Conservation (phyloP, 2,329 filamentous ascomycete genomes). For the Colletotrichum liaoningense region DNA sequence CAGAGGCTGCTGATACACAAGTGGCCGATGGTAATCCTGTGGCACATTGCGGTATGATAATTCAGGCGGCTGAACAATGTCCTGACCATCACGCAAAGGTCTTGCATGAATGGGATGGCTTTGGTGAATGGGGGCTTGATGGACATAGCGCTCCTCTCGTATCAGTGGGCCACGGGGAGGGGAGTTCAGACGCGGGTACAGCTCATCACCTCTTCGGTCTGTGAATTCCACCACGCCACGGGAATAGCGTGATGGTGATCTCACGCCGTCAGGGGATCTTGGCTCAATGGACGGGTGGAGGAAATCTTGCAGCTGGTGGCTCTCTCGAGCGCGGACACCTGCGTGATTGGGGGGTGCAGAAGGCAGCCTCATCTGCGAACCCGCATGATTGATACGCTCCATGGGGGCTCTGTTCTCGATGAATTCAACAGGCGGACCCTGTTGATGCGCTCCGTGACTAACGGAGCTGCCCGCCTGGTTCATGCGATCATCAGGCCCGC, state of each 20-base stretch:
- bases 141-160: background rate
- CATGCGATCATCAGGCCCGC: background rate
- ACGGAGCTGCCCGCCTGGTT: conserved; percentile 21
- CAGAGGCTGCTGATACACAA: conserved; percentile 37
- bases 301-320: conserved; percentile 52
- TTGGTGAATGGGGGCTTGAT: conserved; percentile 6
- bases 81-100: background rate
- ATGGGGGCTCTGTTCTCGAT: conserved; percentile 12
- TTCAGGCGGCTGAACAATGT: background rate
- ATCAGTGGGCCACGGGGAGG: conserved; percentile 5
- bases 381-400: conserved; percentile 36
- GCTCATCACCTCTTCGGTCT: conserved; percentile 21
- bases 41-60: conserved; percentile 13
- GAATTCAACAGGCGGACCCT: conserved; percentile 1
- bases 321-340: conserved; percentile 32
- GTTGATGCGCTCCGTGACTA: conserved; percentile 30
- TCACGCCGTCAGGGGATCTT: conserved; percentile 46
- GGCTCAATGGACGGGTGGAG: conserved; percentile 61
- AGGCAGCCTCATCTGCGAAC: conserved; percentile 11
- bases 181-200: conserved; percentile 1
- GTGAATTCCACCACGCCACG: conserved; percentile 25
- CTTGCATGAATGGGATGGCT: conserved; percentile 2
- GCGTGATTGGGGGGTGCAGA: conserved; percentile 38
- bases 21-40: conserved; percentile 35
- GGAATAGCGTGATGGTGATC: conserved; percentile 8